phyloP scores from a whole-genome alignment of 805 yeast genomes.

The Suhomyces sp. region DNA sequence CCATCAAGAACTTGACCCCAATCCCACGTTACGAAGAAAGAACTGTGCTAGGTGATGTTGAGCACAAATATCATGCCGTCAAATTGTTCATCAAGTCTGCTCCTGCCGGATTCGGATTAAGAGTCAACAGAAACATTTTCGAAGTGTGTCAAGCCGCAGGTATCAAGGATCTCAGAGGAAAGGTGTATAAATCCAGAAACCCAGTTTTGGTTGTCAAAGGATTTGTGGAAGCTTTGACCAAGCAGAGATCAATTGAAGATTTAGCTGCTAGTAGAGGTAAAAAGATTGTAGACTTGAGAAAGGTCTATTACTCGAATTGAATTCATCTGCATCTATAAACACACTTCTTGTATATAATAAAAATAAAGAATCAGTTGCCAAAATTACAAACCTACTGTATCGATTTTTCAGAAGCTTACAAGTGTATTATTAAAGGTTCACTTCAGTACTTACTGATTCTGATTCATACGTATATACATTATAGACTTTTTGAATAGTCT shows the following conservation, averaged over 20 bases:
- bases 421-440: too few relatives aligned
- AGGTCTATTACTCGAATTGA: slow-evolving; percentile 67
- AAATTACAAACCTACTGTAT: too few relatives aligned
- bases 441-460: too few relatives aligned
- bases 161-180: slow-evolving; percentile 88
- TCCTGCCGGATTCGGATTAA: slow-evolving; percentile 89
- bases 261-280: slow-evolving; percentile 91
- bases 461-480: too few relatives aligned
- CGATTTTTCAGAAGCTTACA: too few relatives aligned
- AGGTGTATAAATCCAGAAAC: slow-evolving; percentile 89
- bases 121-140: slow-evolving; percentile 86
- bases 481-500: too few relatives aligned
- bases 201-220: slow-evolving; percentile 93
- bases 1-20: slow-evolving; percentile 77
- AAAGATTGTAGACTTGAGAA: slow-evolving; percentile 89
- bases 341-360: slow-evolving; percentile 5
- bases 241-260: slow-evolving; percentile 81
- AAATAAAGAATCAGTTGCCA: neutral
- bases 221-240: slow-evolving; percentile 76
- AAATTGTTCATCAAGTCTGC: slow-evolving; percentile 79
- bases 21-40: slow-evolving; percentile 89
- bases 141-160: slow-evolving; percentile 94
- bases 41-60: slow-evolving; percentile 83
- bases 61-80: slow-evolving; percentile 84
- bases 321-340: too few relatives aligned